Evolutionary conservation across 2,329 filamentous ascomycete genomes (phyloP).

Genomic region (Xylaria sp.): DNA sequence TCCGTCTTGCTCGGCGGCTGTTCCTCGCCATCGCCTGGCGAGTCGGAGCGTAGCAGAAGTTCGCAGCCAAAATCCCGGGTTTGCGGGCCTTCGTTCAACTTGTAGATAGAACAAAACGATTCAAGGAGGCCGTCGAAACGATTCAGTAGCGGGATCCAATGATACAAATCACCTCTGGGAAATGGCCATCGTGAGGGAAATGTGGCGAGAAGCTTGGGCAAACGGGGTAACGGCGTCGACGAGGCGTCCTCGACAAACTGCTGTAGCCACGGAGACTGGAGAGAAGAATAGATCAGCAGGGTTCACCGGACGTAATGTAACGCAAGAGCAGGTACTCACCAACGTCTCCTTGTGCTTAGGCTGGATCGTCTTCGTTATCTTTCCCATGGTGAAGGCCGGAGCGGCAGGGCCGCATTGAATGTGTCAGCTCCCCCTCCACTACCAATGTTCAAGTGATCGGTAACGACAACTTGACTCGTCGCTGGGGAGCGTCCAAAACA

Average conservation of each 20-base stretch:
- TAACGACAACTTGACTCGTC: constrained; percentile 44
- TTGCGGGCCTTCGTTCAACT: constrained; percentile 79
- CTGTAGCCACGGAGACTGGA: constrained; percentile 83
- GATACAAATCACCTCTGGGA: constrained; percentile 91
- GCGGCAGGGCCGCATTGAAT: constrained; percentile 62
- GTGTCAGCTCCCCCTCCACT: constrained; percentile 60
- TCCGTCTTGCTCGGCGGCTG: constrained; percentile 51
- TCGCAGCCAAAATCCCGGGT: constrained; percentile 71
- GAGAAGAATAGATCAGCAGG: constrained; percentile 18
- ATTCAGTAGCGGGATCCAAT: constrained; percentile 95
- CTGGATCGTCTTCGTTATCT: constrained; percentile 69
- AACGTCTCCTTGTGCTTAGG: constrained; percentile 68
- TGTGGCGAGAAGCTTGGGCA: constrained; percentile 74
- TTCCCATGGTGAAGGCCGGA: constrained; percentile 63
- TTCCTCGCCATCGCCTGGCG: constrained; percentile 54
- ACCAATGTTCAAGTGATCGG: constrained; percentile 44
- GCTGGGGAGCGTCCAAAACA: constrained; percentile 34
- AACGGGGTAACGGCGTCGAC: constrained; percentile 69
- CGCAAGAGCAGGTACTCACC: constrained; percentile 48
- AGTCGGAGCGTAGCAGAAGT: constrained; percentile 62
- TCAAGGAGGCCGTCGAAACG: constrained; percentile 90
- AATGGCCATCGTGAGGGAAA: constrained; percentile 95
- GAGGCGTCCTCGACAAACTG: constrained; percentile 76
- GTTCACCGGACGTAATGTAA: constrained; percentile 13
- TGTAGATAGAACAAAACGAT: constrained; percentile 78